Percentiles rank a stretch among this genome's conserved stretches.
Evolutionary conservation across 208 protist species (phyloP).

Genomic region (Acanthamoeba castellanii): DNA sequence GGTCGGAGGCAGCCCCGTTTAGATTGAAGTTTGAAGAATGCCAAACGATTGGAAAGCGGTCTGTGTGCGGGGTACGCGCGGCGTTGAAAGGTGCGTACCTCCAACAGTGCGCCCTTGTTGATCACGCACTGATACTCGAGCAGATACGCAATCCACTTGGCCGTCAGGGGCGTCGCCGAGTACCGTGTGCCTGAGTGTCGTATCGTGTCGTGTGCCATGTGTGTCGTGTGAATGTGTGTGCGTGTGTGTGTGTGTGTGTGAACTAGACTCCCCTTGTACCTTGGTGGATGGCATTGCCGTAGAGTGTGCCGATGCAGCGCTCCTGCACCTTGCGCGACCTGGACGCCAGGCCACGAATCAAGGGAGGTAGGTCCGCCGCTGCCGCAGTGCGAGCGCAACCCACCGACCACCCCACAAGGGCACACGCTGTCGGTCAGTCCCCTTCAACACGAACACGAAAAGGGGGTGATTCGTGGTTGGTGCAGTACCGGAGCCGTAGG

Average conservation of each 20-base stretch:
- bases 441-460: too few species aligned
- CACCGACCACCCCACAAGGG: not conserved
- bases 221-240: not conserved
- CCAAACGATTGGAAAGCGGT: not conserved
- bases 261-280: not conserved
- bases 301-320: not conserved
- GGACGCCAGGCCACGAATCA: conserved; percentile 13
- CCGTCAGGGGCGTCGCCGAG: not conserved
- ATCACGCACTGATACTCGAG: not conserved
- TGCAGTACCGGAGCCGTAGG: conserved; percentile 1
- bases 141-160: not conserved
- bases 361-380: not conserved
- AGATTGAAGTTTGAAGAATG: not conserved
- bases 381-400: not conserved
- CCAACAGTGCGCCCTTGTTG: conserved; percentile 2
- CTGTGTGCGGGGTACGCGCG: too few species aligned
- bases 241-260: not conserved
- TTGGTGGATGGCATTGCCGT: conserved; percentile 2
- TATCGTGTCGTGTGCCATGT: not conserved
- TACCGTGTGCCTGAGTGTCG: not conserved
- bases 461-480: not conserved
- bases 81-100: not conserved
- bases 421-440: not conserved
- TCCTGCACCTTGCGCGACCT: not conserved
- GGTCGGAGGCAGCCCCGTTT: not conserved